Conservation (phyloP, 176 grass and related monocot species). For the Elaeis guineensis region DNA sequence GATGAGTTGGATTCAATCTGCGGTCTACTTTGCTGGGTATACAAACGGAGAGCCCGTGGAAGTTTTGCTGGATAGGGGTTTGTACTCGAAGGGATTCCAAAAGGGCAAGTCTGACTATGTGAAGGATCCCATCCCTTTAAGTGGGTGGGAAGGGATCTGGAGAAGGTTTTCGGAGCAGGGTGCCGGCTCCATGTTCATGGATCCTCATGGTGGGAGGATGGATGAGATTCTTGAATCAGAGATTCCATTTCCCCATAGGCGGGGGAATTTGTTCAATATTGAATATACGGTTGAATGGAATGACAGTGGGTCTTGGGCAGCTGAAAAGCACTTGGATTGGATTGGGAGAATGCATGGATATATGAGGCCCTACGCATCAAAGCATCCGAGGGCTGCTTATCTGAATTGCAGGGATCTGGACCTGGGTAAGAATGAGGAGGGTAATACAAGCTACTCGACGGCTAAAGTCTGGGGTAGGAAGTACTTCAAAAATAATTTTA, state of each 20-base stretch:
- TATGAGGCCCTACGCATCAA: too few species aligned
- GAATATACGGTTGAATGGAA: not conserved
- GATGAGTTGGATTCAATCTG: too few species aligned
- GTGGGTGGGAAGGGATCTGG: slow-evolving; percentile 13
- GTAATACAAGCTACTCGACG: too few species aligned
- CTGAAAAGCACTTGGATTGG: too few species aligned
- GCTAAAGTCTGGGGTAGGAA: too few species aligned
- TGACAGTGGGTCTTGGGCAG: not conserved
- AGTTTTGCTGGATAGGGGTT: slow-evolving; percentile 35
- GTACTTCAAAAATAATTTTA: too few species aligned
- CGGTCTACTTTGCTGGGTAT: slow-evolving; percentile 54
- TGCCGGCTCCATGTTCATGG: slow-evolving; percentile 40
- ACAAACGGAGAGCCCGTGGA: slow-evolving; percentile 25
- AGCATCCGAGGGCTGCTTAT: too few species aligned
- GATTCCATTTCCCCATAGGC: slow-evolving; percentile 56
- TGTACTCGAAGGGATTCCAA: slow-evolving; percentile 48
- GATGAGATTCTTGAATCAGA: slow-evolving; percentile 24
- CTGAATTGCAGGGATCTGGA: too few species aligned
- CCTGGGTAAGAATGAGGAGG: too few species aligned
- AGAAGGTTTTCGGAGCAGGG: slow-evolving; percentile 21
- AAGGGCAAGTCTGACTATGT: slow-evolving; percentile 67
- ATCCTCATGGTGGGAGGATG: slow-evolving; percentile 56
- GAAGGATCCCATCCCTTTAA: slow-evolving; percentile 20
- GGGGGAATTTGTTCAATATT: slow-evolving; percentile 55
- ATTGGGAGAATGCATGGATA: too few species aligned